These are phyloP conservation scores for Auricularia cornea DNA, from an alignment of 768 basidiomycete species.

Conservation along the genomic window DNA sequence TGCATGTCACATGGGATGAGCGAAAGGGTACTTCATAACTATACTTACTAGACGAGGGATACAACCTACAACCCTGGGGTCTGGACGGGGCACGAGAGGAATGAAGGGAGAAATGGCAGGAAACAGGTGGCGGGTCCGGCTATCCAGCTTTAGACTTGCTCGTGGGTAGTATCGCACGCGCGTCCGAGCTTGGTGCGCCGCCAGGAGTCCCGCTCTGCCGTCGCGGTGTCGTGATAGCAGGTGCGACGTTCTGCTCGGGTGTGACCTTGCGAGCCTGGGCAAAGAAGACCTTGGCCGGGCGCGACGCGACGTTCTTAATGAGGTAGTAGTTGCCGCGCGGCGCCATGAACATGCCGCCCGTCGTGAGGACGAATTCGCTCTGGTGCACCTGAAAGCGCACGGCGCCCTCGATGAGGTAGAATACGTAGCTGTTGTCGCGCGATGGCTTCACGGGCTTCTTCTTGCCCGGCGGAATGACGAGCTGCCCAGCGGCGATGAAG, in stretches of 20 bases:
- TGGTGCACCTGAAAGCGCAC: conserved; percentile 80
- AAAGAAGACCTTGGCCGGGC: conserved; percentile 82
- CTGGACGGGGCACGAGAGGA: too few relatives aligned
- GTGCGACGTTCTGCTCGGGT: conserved; percentile 18
- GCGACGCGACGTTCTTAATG: conserved; percentile 78
- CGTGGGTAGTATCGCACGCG: background rate
- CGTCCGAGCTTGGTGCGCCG: background rate
- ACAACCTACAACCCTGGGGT: too few relatives aligned
- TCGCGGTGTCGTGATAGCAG: background rate
- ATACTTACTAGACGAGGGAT: too few relatives aligned
- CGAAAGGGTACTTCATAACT: too few relatives aligned
- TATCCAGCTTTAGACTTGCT: background rate
- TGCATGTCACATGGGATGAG: too few relatives aligned
- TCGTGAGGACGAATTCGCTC: conserved; percentile 65
- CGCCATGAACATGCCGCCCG: conserved; percentile 83
- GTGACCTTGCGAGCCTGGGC: conserved; percentile 67
- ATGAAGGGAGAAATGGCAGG: too few relatives aligned
- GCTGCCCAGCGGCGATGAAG: conserved; percentile 84
- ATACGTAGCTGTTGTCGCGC: conserved; percentile 91
- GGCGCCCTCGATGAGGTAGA: conserved; percentile 81
- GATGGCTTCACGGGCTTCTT: conserved; percentile 81
- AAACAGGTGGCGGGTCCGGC: background rate
- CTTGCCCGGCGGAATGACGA: conserved; percentile 70
- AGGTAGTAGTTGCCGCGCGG: conserved; percentile 89
- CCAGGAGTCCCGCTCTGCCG: background rate